Evolutionary conservation across 2,329 filamentous ascomycete genomes (phyloP).

Genomic region (Pyricularia sp.): DNA sequence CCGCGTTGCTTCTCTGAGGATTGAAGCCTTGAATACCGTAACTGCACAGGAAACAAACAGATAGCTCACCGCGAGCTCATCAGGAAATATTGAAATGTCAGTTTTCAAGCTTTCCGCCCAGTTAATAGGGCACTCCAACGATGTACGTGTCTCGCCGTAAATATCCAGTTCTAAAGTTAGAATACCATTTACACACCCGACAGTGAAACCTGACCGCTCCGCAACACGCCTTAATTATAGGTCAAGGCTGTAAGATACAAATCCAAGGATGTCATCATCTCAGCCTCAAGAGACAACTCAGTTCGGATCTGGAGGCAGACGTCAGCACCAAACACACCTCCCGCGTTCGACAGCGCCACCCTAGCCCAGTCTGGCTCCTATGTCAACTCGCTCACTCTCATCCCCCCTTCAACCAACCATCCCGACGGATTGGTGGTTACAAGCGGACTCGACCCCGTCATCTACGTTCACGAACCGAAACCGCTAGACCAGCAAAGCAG

Average conservation of each 20-base stretch:
- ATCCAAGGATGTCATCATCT: conserved; percentile 48
- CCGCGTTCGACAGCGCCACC: conserved; percentile 68
- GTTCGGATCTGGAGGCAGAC: conserved; percentile 76
- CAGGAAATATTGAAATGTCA: conserved; percentile 42
- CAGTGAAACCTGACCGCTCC: not conserved
- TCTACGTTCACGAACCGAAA: conserved; percentile 72
- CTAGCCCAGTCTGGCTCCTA: conserved; percentile 74
- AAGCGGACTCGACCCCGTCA: conserved; percentile 84
- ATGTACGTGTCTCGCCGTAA: conserved; percentile 50
- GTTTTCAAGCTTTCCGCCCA: conserved; percentile 92
- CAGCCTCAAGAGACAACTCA: conserved; percentile 84
- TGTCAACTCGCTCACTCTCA: conserved; percentile 75
- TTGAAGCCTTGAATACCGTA: not conserved
- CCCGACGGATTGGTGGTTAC: conserved; percentile 78
- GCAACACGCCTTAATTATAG: conserved; percentile 32
- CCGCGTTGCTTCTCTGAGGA: not conserved
- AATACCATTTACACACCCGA: not conserved
- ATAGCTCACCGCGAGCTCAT: not conserved
- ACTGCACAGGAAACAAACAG: not conserved
- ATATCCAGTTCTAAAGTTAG: not conserved
- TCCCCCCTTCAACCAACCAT: conserved; percentile 57
- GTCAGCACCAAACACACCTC: conserved; percentile 36
- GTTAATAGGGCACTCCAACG: conserved; percentile 81
- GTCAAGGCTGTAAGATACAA: conserved; percentile 73
- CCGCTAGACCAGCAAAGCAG: conserved; percentile 28